Conservation (phyloP, 768 basidiomycete genomes). For the Amyloporia xantha region DNA sequence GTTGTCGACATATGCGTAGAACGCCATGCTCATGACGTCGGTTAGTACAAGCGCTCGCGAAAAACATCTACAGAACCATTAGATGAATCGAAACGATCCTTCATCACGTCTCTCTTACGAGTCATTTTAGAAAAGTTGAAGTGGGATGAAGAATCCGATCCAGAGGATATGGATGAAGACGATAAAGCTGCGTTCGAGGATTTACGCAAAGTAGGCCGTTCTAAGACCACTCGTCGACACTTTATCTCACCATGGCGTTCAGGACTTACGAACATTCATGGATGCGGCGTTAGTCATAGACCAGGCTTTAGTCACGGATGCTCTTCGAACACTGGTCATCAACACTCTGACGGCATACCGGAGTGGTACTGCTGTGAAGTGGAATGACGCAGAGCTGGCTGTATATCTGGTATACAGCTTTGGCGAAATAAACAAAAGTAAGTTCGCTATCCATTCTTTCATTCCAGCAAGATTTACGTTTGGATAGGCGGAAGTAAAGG, state of each 20-base stretch:
- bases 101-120: conserved; percentile 71
- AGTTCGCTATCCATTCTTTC: conserved; percentile 18
- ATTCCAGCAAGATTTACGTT: too few species aligned
- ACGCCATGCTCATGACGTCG: background rate
- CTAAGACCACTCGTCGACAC: background rate
- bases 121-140: conserved; percentile 84
- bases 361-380: conserved; percentile 59
- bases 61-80: conserved; percentile 56
- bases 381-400: conserved; percentile 92
- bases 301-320: conserved; percentile 74
- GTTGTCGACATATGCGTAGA: background rate
- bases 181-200: conserved; percentile 76
- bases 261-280: conserved; percentile 84
- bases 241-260: conserved; percentile 1
- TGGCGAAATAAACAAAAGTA: conserved; percentile 89
- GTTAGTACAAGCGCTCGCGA: conserved; percentile 75
- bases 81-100: conserved; percentile 62
- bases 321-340: conserved; percentile 66
- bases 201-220: conserved; percentile 64
- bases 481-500: conserved; percentile 68
- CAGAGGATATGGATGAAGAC: conserved; percentile 83
- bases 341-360: conserved; percentile 69
- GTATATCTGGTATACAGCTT: conserved; percentile 92
- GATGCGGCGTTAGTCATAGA: conserved; percentile 86
- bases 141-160: conserved; percentile 79